Percentiles rank a stretch among this genome's conserved stretches.
Conservation (phyloP, 257 asterid genomes). For the Solanum chilense region DNA sequence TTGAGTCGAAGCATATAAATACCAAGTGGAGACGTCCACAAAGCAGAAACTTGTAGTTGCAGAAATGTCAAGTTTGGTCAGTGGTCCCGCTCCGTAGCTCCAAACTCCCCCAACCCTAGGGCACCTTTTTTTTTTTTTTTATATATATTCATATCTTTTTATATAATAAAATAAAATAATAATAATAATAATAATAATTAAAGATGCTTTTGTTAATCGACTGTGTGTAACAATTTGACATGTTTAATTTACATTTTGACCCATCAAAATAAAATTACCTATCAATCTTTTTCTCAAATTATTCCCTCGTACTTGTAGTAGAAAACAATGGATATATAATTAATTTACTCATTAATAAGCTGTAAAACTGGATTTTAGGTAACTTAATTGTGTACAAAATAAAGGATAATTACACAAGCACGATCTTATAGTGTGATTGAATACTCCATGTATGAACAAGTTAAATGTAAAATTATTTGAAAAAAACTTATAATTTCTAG, state of each 20-base stretch:
- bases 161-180: too few relatives aligned
- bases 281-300: background rate
- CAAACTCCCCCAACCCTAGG: background rate
- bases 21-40: background rate
- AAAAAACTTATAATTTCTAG: background rate
- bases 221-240: background rate
- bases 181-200: too few relatives aligned
- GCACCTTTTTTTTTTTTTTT: background rate
- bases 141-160: background rate
- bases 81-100: background rate
- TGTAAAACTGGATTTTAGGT: background rate
- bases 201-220: too few relatives aligned
- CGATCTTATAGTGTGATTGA: background rate
- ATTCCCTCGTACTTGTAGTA: too few relatives aligned
- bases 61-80: background rate
- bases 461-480: fast-evolving
- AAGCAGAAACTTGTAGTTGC: background rate
- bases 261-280: background rate
- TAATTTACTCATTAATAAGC: background rate
- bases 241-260: background rate
- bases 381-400: background rate
- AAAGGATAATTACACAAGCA: background rate
- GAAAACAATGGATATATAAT: background rate
- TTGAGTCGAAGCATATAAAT: fast-evolving
- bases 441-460: background rate